phyloP scores from a whole-genome alignment of 306 rosid species.

The Vigna mungo region DNA sequence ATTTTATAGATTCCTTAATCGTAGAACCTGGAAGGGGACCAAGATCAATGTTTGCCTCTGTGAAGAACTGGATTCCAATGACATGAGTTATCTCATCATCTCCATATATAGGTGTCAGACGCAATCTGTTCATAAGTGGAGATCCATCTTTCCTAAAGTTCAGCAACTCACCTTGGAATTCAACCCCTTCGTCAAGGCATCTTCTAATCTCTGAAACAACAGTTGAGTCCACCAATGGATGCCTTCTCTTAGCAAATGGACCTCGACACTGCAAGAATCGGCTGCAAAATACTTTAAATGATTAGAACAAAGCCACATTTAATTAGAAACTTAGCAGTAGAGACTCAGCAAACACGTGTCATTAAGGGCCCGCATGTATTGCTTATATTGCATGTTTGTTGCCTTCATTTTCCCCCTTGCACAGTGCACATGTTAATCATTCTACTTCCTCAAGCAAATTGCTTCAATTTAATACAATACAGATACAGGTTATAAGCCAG shows the following conservation, averaged over 20 bases:
- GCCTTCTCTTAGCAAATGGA: constrained; percentile 97
- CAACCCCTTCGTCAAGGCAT: constrained; percentile 89
- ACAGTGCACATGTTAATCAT: constrained; percentile 21
- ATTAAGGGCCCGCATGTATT: constrained; percentile 4
- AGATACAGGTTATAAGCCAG: constrained; percentile 2
- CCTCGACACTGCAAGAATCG: constrained; percentile 99
- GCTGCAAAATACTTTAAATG: constrained; percentile 62
- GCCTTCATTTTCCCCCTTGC: constrained; percentile 33
- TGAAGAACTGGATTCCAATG: constrained; percentile 93
- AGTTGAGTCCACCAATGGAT: constrained; percentile 86
- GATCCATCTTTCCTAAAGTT: constrained; percentile 99
- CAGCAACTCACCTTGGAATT: constrained; percentile 95
- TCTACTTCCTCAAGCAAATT: constrained; percentile 19
- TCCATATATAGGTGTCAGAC: constrained; percentile 91
- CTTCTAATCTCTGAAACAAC: constrained; percentile 89
- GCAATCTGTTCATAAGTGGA: constrained; percentile 94
- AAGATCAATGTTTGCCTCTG: constrained; percentile 89
- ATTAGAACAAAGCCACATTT: constrained; percentile 41
- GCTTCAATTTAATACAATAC: constrained; percentile 14
- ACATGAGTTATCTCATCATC: constrained; percentile 94
- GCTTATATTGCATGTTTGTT: constrained; percentile 7
- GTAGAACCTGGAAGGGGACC: constrained; percentile 79
- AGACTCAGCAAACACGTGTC: constrained; percentile 26
- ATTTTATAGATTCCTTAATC: constrained; percentile 66
- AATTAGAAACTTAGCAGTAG: constrained; percentile 21